Percentiles rank a stretch among this genome's conserved stretches.
Evolutionary conservation across 208 protist genomes (phyloP).

Genomic region (Crithidia brevicula): DNA sequence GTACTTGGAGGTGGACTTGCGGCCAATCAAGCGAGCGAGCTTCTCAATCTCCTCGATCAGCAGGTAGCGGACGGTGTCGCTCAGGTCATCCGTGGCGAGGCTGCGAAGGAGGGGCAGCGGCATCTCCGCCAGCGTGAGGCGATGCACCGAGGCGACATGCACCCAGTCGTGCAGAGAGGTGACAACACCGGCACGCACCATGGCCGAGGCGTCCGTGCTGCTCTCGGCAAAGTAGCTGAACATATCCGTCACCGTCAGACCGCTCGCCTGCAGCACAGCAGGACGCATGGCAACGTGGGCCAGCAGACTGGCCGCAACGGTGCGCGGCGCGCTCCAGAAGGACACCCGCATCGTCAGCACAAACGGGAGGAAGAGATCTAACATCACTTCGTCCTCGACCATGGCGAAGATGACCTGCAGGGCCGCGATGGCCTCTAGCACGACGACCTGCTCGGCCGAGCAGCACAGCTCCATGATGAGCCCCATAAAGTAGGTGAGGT

Average conservation of each 20-base stretch:
- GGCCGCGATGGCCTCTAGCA: constrained; percentile 41
- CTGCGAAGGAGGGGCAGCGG: constrained; percentile 65
- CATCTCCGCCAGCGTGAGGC: constrained; percentile 57
- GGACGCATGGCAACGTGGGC: constrained; percentile 51
- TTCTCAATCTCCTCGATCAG: constrained; percentile 53
- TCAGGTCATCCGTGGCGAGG: constrained; percentile 67
- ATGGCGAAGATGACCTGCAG: constrained; percentile 44
- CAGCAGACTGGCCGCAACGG: constrained; percentile 67
- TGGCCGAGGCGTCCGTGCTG: constrained; percentile 49
- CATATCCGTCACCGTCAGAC: constrained; percentile 53
- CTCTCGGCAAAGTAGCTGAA: constrained; percentile 71
- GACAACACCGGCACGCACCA: constrained; percentile 65
- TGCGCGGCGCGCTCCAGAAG: constrained; percentile 71
- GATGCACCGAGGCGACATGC: constrained; percentile 50
- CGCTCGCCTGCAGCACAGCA: constrained; percentile 49
- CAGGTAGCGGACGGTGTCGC: constrained; percentile 69
- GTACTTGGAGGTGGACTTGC: constrained; percentile 55
- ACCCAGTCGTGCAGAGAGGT: constrained; percentile 67
- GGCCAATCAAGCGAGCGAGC: constrained; percentile 60
- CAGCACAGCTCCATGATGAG: constrained; percentile 81
- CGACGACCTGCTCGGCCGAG: constrained; percentile 51
- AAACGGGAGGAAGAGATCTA: constrained; percentile 60
- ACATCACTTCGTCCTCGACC: constrained; percentile 47
- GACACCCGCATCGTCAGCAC: constrained; percentile 65
- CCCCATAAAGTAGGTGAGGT: constrained; percentile 67